Evolutionary conservation across 1,139 yeast genomes (phyloP), one percentile per base, ranked within the genome.

Genomic region (Geotrichum siamense): DNA sequence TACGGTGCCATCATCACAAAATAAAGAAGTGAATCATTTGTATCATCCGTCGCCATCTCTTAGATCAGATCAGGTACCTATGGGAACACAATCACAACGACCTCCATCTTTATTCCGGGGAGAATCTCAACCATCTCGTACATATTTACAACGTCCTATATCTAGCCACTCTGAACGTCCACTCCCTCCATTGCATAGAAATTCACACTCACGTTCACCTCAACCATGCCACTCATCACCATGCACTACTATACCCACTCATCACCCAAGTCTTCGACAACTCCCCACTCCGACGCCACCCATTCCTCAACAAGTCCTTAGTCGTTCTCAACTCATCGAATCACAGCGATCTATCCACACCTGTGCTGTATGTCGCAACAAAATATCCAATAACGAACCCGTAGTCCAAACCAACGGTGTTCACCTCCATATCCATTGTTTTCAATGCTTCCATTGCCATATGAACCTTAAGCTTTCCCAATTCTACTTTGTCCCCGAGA

Each of bases 381-480:
- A 25, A 31, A 44, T 52, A 20, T 48, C 50, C 3, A 55, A 61
- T 41, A 39, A 45, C 3, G 49, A 49, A 15, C 43, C 48, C 9
- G 53, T 60, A 19, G 48, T 45, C 35, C 58, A 33, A 48, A 52
- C 44, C 51, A 56, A 56, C 36, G 52, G 53, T 10, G 57, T 55
- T 5, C 52, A 52, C 15, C 48, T 55, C 36, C 67, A 63, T 39
- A 48, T 60, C 1, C 47, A 49, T 9, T 63, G 67, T 50, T 63
- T 63, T 43, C 34, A 49, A 8, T 63, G 67, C 48, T 47, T 48
- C 38, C 53, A 54, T 30, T 63, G 67, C 44, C 44, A 47, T 22
- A 50, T 51, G 45, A 54, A 56, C 10, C 52, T 63, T 3, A 64
- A 61, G 40, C 63, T 55, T 41, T 55, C 62, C 4, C 63, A 61